A percentile compares a stretch with the other conserved stretches of the same genome.
Evolutionary conservation across 2,329 filamentous ascomycete genomes (phyloP).

Genomic region (Curvularia lunata): DNA sequence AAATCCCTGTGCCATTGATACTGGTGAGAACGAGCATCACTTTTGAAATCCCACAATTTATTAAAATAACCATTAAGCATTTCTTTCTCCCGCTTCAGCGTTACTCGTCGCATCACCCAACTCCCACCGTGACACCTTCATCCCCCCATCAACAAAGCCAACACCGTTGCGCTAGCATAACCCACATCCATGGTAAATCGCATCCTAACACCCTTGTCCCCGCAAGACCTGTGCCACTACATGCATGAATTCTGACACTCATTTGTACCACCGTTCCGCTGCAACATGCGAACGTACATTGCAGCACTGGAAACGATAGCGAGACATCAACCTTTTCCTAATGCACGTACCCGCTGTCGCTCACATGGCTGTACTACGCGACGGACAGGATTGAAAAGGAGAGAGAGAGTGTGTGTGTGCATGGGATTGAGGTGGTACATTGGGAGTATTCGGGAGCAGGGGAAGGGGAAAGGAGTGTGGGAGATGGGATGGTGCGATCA

Average conservation of each 20-base stretch:
- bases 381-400: neutral
- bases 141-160: neutral
- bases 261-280: conserved; percentile 9
- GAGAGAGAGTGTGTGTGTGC: neutral
- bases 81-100: neutral
- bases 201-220: neutral
- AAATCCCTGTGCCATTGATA: neutral
- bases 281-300: neutral
- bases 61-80: neutral
- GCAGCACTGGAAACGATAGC: neutral
- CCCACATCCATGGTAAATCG: neutral
- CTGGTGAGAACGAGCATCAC: neutral
- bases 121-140: neutral
- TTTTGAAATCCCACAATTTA: neutral
- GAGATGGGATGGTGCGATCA: conserved; percentile 5
- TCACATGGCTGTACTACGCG: conserved; percentile 3
- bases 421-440: neutral
- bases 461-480: neutral
- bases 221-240: neutral
- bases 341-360: conserved; percentile 18
- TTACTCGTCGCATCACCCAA: neutral
- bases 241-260: conserved; percentile 12
- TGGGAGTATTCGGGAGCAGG: neutral
- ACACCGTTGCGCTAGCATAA: neutral
- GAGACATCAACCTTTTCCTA: neutral